Percentiles rank a stretch among this genome's conserved stretches.
phyloP scores from a whole-genome alignment of 768 basidiomycete genomes.

The Auricularia sp. region DNA sequence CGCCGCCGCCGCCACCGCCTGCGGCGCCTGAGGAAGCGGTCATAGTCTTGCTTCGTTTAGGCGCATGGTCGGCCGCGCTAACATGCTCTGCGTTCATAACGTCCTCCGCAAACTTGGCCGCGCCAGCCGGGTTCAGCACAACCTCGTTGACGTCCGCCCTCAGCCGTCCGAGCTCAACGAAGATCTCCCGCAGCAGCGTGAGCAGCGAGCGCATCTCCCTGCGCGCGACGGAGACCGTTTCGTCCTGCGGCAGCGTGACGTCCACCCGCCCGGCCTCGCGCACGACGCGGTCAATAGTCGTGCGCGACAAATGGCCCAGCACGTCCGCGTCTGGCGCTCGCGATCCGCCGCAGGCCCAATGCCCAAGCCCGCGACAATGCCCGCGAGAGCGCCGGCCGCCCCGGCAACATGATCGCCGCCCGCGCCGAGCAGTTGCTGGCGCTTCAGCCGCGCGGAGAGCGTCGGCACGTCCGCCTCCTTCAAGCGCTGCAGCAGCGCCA shows the following conservation, averaged over 20 bases:
- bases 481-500: conserved; percentile 52
- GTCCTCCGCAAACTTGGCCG: conserved; percentile 58
- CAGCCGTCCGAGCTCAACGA: conserved; percentile 73
- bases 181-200: conserved; percentile 76
- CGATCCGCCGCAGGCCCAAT: not conserved
- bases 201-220: conserved; percentile 76
- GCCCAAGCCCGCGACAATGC: not conserved
- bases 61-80: conserved; percentile 35
- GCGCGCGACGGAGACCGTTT: conserved; percentile 52
- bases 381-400: not conserved
- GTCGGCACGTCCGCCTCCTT: conserved; percentile 75
- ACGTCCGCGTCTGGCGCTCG: conserved; percentile 4
- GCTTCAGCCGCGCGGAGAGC: conserved; percentile 80
- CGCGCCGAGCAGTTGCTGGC: conserved; percentile 77
- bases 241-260: conserved; percentile 43
- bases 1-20: conserved; percentile 15
- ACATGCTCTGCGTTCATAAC: conserved; percentile 43
- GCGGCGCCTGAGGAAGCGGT: conserved; percentile 10
- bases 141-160: conserved; percentile 81
- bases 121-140: conserved; percentile 76
- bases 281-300: conserved; percentile 66
- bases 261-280: conserved; percentile 54
- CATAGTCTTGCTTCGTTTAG: conserved; percentile 2
- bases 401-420: conserved; percentile 32
- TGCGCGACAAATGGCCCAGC: conserved; percentile 72